These are phyloP conservation scores for Arthrobotrys megalospora DNA, from an alignment of 2,329 filamentous ascomycete genomes.

Conservation along the genomic window DNA sequence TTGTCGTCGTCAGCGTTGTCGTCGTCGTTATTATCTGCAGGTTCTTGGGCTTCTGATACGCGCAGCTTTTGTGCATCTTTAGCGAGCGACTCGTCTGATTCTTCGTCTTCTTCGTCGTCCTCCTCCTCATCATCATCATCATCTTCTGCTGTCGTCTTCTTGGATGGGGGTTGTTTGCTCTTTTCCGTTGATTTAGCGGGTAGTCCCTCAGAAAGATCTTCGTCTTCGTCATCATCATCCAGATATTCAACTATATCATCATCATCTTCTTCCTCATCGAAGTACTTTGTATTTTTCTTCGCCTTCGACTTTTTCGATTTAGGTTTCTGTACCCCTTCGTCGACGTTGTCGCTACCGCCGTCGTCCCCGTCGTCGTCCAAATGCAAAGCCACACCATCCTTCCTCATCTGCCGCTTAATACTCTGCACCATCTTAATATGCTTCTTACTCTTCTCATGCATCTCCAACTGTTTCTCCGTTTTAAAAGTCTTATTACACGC, in stretches of 20 bases:
- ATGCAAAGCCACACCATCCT: slow-evolving; percentile 78
- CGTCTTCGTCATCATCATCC: slow-evolving; percentile 62
- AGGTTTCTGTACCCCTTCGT: slow-evolving; percentile 9
- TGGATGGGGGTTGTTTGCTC: background rate
- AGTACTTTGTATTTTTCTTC: slow-evolving; percentile 54
- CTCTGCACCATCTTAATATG: slow-evolving; percentile 88
- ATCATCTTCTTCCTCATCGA: slow-evolving; percentile 51
- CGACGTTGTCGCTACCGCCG: slow-evolving; percentile 13
- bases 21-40: background rate
- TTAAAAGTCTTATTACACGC: slow-evolving; percentile 86
- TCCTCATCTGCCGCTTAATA: slow-evolving; percentile 84
- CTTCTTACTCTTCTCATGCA: slow-evolving; percentile 97
- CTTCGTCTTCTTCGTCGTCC: slow-evolving; percentile 60
- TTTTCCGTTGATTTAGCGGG: slow-evolving; percentile 25
- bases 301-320: slow-evolving; percentile 53
- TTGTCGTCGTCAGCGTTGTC: slow-evolving; percentile 1
- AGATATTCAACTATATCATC: slow-evolving; percentile 38
- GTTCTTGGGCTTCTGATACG: slow-evolving; percentile 12
- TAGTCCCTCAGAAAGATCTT: slow-evolving; percentile 21
- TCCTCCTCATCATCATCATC: slow-evolving; percentile 11
- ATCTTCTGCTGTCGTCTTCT: slow-evolving; percentile 60
- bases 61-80: slow-evolving; percentile 33
- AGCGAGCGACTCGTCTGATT: slow-evolving; percentile 41
- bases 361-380: slow-evolving; percentile 67
- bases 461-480: slow-evolving; percentile 90